Evolutionary conservation across 2,329 filamentous ascomycete species (phyloP).

Genomic region (Blastomyces parvus): DNA sequence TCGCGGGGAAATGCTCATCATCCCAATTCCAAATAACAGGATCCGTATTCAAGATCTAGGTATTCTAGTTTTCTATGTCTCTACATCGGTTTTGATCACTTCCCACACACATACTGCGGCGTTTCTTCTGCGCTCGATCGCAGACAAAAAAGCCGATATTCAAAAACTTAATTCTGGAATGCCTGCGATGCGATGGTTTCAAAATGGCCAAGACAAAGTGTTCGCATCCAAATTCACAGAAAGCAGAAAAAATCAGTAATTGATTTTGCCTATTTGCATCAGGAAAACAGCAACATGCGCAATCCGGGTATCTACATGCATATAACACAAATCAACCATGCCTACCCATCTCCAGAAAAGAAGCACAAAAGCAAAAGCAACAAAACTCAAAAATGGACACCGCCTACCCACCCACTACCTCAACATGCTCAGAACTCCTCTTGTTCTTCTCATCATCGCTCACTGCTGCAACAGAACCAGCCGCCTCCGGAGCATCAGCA

Average conservation of each 20-base stretch:
- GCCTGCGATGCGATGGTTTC: too few relatives aligned
- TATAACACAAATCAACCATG: not conserved
- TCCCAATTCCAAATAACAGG: too few relatives aligned
- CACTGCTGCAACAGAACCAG: not conserved
- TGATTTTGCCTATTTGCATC: not conserved
- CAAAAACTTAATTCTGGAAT: too few relatives aligned
- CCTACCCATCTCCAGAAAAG: not conserved
- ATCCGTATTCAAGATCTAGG: too few relatives aligned
- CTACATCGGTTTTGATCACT: too few relatives aligned
- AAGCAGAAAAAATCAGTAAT: not conserved
- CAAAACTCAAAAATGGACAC: not conserved
- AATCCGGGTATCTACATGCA: not conserved
- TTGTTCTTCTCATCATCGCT: not conserved
- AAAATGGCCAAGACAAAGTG: too few relatives aligned
- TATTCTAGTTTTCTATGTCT: too few relatives aligned
- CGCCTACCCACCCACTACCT: not conserved
- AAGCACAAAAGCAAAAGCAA: not conserved
- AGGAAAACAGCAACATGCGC: not conserved
- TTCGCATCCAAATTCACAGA: too few relatives aligned
- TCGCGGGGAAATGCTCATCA: too few relatives aligned
- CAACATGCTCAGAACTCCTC: not conserved
- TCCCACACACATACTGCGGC: too few relatives aligned
- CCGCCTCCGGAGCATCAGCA: conserved; percentile 22
- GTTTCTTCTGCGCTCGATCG: too few relatives aligned
- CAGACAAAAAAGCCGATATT: too few relatives aligned